A percentile compares a stretch with the other conserved stretches of the same genome.
phyloP scores from a whole-genome alignment of 2,329 filamentous ascomycete genomes.

The Mycogone perniciosa region DNA sequence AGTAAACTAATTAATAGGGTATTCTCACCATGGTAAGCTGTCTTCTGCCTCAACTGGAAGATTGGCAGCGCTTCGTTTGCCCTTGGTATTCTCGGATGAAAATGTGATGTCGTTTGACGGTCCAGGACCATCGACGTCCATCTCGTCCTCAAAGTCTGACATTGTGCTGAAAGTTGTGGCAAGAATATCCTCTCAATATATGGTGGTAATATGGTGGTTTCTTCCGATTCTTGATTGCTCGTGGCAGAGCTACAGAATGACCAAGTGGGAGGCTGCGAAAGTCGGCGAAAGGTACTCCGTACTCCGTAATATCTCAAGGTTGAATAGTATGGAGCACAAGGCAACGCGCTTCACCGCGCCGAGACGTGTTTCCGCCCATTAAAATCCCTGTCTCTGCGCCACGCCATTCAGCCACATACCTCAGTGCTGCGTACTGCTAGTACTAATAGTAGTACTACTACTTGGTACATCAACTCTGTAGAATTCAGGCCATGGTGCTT shows the following conservation, averaged over 20 bases:
- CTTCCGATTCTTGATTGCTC: too few relatives aligned
- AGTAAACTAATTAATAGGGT: not conserved
- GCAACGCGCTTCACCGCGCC: conserved; percentile 16
- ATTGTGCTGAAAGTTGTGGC: conserved; percentile 30
- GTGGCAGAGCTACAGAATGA: too few relatives aligned
- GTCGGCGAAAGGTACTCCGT: too few relatives aligned
- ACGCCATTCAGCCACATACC: conserved; percentile 1
- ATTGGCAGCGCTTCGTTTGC: conserved; percentile 88
- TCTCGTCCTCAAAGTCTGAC: conserved; percentile 56
- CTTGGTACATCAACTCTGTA: not conserved
- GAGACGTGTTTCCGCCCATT: conserved; percentile 19
- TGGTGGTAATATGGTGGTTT: not conserved
- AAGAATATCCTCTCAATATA: not conserved
- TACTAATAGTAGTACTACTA: too few relatives aligned
- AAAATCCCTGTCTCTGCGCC: conserved; percentile 10
- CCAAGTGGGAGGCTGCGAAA: too few relatives aligned
- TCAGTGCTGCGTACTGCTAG: too few relatives aligned
- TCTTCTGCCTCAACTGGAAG: conserved; percentile 91
- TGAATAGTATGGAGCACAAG: too few relatives aligned
- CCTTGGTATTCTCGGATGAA: conserved; percentile 71
- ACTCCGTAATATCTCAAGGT: too few relatives aligned
- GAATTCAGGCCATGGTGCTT: not conserved
- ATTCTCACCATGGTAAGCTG: conserved; percentile 74
- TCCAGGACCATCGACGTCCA: conserved; percentile 51
- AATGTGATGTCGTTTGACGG: conserved; percentile 53